Percentiles rank a stretch among this genome's conserved stretches.
Conservation (phyloP, 179 eudicot species). For the Corrigiola litoralis region DNA sequence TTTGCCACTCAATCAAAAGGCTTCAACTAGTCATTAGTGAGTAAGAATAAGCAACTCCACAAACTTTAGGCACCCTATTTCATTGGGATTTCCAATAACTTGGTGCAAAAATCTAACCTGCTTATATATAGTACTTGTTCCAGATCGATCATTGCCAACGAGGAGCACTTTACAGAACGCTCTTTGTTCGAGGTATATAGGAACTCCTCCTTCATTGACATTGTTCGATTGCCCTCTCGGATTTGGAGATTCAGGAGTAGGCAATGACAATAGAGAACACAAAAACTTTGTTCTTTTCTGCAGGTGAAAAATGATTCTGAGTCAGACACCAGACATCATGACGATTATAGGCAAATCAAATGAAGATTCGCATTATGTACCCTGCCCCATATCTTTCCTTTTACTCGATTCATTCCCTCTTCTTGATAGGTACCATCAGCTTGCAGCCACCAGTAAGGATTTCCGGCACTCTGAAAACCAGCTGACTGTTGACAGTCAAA, state of each 20-base stretch:
- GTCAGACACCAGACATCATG: too few relatives aligned
- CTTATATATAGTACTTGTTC: slow-evolving; percentile 97
- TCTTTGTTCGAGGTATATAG: slow-evolving; percentile 69
- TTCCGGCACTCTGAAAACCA: slow-evolving; percentile 93
- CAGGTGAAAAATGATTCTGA: slow-evolving; percentile 18
- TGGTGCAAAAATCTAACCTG: slow-evolving; percentile 58
- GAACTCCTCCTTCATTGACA: slow-evolving; percentile 56
- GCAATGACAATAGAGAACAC: slow-evolving; percentile 79
- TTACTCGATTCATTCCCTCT: slow-evolving; percentile 92
- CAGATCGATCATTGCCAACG: slow-evolving; percentile 77
- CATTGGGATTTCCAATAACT: neutral
- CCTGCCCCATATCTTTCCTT: slow-evolving; percentile 97
- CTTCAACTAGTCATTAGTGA: neutral
- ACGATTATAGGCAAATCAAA: too few relatives aligned
- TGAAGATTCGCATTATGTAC: slow-evolving; percentile 31
- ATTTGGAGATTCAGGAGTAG: slow-evolving; percentile 71
- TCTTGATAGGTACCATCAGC: slow-evolving; percentile 98
- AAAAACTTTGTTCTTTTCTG: slow-evolving; percentile 85
- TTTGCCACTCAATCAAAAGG: neutral
- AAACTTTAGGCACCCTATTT: neutral
- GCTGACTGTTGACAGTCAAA: too few relatives aligned
- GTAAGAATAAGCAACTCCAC: neutral
- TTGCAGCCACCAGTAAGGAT: slow-evolving; percentile 95
- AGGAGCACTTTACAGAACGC: slow-evolving; percentile 75
- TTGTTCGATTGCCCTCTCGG: slow-evolving; percentile 59